These are phyloP conservation scores for Sclerotiophoma versabilis DNA, from an alignment of 2,329 filamentous ascomycete genomes.

Conservation along the genomic window DNA sequence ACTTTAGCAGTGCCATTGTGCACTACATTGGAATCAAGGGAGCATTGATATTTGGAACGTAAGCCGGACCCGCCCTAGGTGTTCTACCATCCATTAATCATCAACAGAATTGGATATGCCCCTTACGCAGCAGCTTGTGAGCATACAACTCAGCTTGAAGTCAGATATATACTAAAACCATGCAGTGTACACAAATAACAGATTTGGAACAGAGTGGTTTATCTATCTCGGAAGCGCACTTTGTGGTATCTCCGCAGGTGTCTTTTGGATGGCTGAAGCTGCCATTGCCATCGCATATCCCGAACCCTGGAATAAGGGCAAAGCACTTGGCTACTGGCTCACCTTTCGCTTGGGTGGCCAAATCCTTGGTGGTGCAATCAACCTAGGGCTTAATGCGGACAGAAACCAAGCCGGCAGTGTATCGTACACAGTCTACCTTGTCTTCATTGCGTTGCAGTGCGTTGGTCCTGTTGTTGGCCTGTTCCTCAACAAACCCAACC, in stretches of 20 bases:
- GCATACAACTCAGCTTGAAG: slow-evolving; percentile 35
- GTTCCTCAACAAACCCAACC: slow-evolving; percentile 65
- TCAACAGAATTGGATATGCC: slow-evolving; percentile 67
- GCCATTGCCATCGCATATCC: slow-evolving; percentile 77
- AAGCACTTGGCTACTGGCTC: slow-evolving; percentile 71
- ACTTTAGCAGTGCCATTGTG: slow-evolving; percentile 69
- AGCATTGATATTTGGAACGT: slow-evolving; percentile 74
- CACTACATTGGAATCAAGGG: slow-evolving; percentile 74
- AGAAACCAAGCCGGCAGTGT: slow-evolving; percentile 67
- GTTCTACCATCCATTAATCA: neutral
- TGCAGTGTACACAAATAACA: slow-evolving; percentile 70
- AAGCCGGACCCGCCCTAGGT: slow-evolving; percentile 24
- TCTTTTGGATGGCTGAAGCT: slow-evolving; percentile 79
- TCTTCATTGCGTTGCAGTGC: slow-evolving; percentile 76
- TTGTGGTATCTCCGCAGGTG: slow-evolving; percentile 73
- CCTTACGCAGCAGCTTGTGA: slow-evolving; percentile 68
- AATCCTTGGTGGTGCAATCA: slow-evolving; percentile 75
- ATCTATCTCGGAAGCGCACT: slow-evolving; percentile 71
- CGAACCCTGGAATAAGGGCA: slow-evolving; percentile 61
- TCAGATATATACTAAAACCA: neutral
- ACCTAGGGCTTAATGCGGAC: slow-evolving; percentile 69
- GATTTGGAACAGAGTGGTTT: slow-evolving; percentile 73
- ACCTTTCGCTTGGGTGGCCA: slow-evolving; percentile 68
- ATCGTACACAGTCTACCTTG: slow-evolving; percentile 71
- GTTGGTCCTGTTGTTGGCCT: slow-evolving; percentile 69